Percentiles rank a stretch among this genome's conserved stretches.
phyloP scores from a whole-genome alignment of 208 protist genomes.

The Leishmania lainsoni region DNA sequence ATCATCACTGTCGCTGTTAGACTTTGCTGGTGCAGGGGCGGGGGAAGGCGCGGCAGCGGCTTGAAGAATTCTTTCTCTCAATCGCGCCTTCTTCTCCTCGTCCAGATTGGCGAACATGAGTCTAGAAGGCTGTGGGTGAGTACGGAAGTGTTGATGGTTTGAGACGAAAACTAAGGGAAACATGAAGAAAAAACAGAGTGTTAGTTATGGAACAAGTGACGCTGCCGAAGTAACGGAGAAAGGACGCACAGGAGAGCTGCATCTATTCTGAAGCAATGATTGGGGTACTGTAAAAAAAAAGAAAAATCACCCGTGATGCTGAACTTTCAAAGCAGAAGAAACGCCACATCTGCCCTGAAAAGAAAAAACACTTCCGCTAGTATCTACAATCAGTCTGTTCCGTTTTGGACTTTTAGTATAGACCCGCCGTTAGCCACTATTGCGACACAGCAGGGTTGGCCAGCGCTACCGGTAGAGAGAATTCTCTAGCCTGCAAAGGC shows the following conservation, averaged over 20 bases:
- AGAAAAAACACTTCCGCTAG: not conserved
- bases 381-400: not conserved
- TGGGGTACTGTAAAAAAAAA: no score
- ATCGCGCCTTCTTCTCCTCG: conserved; percentile 31
- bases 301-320: not conserved
- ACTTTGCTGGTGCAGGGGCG: not conserved
- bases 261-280: not conserved
- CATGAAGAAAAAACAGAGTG: not conserved
- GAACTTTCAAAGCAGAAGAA: not conserved
- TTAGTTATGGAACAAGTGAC: not conserved
- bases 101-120: conserved; percentile 34
- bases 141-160: not conserved
- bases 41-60: conserved; percentile 13
- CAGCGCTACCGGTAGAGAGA: not conserved
- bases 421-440: not conserved
- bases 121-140: not conserved
- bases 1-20: conserved; percentile 32
- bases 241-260: not conserved
- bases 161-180: not conserved
- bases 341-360: not conserved
- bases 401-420: not conserved
- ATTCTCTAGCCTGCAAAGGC: not conserved
- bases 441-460: not conserved
- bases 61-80: conserved; percentile 31
- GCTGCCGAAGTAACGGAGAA: not conserved